Conservation (phyloP, 257 asterid genomes). For the Rubia yunnanensis region DNA sequence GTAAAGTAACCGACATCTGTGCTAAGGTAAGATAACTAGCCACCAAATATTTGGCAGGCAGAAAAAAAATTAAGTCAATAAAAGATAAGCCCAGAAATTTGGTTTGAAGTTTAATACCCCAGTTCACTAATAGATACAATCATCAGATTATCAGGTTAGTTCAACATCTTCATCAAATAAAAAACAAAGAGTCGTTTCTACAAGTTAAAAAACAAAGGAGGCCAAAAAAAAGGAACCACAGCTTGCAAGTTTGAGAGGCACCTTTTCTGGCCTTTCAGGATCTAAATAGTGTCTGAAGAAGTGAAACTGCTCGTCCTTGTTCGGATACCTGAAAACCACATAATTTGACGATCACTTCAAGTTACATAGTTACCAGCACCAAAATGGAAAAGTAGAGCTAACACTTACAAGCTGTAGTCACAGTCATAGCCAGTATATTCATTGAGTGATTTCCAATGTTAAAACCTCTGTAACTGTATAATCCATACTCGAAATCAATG, state of each 20-base stretch:
- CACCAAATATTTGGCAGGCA: not conserved
- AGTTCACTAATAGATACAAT: too few relatives aligned
- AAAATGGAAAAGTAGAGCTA: conserved; percentile 3
- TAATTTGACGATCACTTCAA: conserved; percentile 7
- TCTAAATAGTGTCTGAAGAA: conserved; percentile 81
- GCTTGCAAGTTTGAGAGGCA: conserved; percentile 10
- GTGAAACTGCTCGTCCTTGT: conserved; percentile 57
- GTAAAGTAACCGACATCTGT: not conserved
- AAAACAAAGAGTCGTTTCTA: not conserved
- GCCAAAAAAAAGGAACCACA: not conserved
- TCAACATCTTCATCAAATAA: not conserved
- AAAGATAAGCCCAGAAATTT: not conserved
- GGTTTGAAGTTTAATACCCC: not conserved
- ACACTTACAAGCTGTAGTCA: conserved; percentile 70
- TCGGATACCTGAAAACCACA: conserved; percentile 60
- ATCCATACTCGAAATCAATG: conserved; percentile 97
- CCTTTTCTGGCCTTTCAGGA: conserved; percentile 58
- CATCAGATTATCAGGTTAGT: not conserved
- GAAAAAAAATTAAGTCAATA: not conserved
- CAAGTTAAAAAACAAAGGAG: not conserved
- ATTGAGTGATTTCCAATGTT: conserved; percentile 97
- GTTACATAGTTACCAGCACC: conserved; percentile 8
- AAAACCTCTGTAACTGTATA: conserved; percentile 87
- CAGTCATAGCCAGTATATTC: conserved; percentile 98
- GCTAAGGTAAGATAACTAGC: not conserved